These are phyloP conservation scores for Curvularia hawaiiensis DNA, from an alignment of 2,329 filamentous ascomycete species.

Conservation along the genomic window DNA sequence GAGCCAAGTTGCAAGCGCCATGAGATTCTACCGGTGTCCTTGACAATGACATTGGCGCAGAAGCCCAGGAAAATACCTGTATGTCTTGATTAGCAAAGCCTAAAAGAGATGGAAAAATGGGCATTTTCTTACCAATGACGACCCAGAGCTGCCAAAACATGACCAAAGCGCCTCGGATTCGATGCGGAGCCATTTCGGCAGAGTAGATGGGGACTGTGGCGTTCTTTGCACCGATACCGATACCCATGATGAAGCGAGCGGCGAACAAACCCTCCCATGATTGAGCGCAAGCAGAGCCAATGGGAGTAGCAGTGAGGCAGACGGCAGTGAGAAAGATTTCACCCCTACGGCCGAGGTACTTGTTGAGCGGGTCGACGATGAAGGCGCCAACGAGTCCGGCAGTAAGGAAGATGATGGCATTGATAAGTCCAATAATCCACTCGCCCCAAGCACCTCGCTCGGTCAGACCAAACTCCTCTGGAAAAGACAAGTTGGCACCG, in stretches of 20 bases:
- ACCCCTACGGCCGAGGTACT: conserved; percentile 45
- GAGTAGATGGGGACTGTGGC: conserved; percentile 44
- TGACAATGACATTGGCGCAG: conserved; percentile 56
- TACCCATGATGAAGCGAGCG: conserved; percentile 44
- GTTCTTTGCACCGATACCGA: conserved; percentile 43
- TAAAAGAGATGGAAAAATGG: too few relatives aligned
- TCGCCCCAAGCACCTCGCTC: conserved; percentile 23
- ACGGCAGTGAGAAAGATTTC: conserved; percentile 47
- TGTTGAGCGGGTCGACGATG: conserved; percentile 45
- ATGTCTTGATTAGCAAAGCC: conserved; percentile 10
- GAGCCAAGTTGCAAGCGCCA: conserved; percentile 47
- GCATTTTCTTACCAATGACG: conserved; percentile 32
- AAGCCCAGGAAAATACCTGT: conserved; percentile 53
- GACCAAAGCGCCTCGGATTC: conserved; percentile 46
- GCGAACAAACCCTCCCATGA: conserved; percentile 46
- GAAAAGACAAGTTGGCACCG: conserved; percentile 66
- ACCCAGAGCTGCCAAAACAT: conserved; percentile 50
- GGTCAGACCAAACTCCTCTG: conserved; percentile 58
- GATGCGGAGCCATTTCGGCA: conserved; percentile 43
- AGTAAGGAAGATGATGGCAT: conserved; percentile 49
- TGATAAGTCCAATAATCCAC: conserved; percentile 43
- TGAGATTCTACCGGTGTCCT: conserved; percentile 43
- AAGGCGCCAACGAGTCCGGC: conserved; percentile 40
- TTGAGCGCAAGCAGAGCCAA: conserved; percentile 45
- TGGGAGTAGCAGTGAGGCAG: conserved; percentile 45